Conservation (phyloP, 2,329 filamentous ascomycete genomes). For the Phialophora expanda region DNA sequence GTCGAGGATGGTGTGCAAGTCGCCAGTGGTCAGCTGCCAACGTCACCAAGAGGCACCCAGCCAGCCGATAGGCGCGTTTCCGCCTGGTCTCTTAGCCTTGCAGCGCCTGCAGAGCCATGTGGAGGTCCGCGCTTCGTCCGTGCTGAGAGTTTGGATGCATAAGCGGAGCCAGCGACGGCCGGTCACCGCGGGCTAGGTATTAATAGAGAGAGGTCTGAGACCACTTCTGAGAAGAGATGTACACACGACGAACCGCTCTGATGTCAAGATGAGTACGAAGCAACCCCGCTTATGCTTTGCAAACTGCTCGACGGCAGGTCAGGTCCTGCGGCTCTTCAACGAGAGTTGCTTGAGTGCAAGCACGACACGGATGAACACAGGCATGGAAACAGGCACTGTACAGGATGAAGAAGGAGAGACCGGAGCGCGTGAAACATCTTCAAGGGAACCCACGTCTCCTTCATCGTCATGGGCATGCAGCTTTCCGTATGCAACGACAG, state of each 20-base stretch:
- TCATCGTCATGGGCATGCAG: not conserved
- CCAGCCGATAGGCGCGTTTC: constrained; percentile 23
- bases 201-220: constrained; percentile 15
- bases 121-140: not conserved
- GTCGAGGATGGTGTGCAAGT: not conserved
- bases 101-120: not conserved
- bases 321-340: not conserved
- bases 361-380: not conserved
- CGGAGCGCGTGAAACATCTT: not conserved
- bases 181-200: constrained; percentile 10
- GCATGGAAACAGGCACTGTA: not conserved
- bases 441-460: not conserved
- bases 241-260: not conserved
- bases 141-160: not conserved
- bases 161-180: constrained; percentile 6
- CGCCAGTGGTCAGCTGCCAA: constrained; percentile 14
- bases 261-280: not conserved
- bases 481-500: not conserved
- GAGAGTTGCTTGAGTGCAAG: not conserved
- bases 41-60: constrained; percentile 3
- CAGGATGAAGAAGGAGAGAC: not conserved
- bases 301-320: not conserved
- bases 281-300: not conserved
- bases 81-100: not conserved
- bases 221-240: not conserved